Conservation (phyloP, 2,329 filamentous ascomycete species). For the Geosmithia putterillii region DNA sequence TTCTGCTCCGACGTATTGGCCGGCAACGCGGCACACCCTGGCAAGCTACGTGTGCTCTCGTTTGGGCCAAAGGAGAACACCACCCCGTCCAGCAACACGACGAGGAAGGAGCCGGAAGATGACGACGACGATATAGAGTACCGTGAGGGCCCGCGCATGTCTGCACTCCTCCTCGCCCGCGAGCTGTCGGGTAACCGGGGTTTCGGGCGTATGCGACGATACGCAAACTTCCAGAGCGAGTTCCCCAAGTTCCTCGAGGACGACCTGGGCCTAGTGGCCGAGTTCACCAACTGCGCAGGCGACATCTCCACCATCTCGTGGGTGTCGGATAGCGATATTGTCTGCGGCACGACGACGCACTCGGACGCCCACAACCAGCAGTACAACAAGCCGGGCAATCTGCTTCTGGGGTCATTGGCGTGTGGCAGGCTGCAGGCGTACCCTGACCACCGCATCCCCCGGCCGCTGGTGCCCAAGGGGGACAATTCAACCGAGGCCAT, state of each 20-base stretch:
- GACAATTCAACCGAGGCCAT: constrained; percentile 45
- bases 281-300: constrained; percentile 50
- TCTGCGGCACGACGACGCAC: constrained; percentile 52
- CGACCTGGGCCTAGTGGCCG: constrained; percentile 31
- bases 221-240: constrained; percentile 31
- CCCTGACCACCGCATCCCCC: constrained; percentile 42
- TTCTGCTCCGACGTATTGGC: constrained; percentile 18
- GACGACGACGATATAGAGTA: constrained; percentile 1
- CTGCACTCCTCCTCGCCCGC: constrained; percentile 32
- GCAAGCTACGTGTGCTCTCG: constrained; percentile 11
- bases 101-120: neutral
- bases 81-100: neutral
- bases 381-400: constrained; percentile 53
- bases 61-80: constrained; percentile 8
- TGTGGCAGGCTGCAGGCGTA: constrained; percentile 34
- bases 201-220: constrained; percentile 25
- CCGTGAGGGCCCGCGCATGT: constrained; percentile 10
- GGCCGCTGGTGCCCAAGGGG: constrained; percentile 37
- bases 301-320: constrained; percentile 47
- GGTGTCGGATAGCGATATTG: constrained; percentile 38
- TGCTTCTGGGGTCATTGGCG: constrained; percentile 39
- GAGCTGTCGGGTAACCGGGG: constrained; percentile 33
- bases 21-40: constrained; percentile 5
- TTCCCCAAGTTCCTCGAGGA: constrained; percentile 37
- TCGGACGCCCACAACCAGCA: constrained; percentile 52